Evolutionary conservation across 805 yeast genomes (phyloP), one percentile per base, ranked within the genome.

Genomic region (Candida lessepsii): DNA sequence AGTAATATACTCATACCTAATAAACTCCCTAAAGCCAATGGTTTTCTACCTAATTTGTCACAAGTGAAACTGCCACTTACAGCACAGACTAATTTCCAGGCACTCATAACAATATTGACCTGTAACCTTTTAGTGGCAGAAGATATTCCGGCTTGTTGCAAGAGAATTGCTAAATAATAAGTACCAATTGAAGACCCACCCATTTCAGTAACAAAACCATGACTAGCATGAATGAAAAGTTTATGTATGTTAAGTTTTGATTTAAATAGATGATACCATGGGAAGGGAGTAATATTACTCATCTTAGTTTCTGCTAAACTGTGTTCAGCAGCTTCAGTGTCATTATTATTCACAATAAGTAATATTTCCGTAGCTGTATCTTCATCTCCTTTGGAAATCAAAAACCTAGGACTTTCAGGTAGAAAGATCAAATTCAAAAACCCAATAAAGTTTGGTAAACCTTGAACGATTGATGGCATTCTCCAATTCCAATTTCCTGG

Each of bases 321-420:
- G 4, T 27, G 19, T 20, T 37, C 17, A 6, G 43, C 19, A 15
- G 18, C 15, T 20, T 26, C 27, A 14, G 19, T 13, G 13, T 45
- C 46, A 20, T 15, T 18, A 8, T 31, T 13, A 17, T 40, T 8
- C 15, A 35, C 33, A 13, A 45, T 45, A 29, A 21, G 17, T 8
- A 48, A 27, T 5, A 38, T 43, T 28, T 46, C 48, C 4, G 34
- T 32, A 9, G 60, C 57, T 18, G 39, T 21, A 5, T 40, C 45
- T 13, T 46, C 29, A 5, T 41, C 3, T 9, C 56, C 58, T 18
- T 47, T 47, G 14, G 40, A 21, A 4, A 50, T 28, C 15, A 44
- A 46, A 31, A 15, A 54, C 25, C 56, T 40, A 20, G 60, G 60
- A 0, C 53, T 48, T 35, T 55, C 60, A 4, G 58, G 57, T 9